Evolutionary conservation across 2,329 filamentous ascomycete genomes (phyloP).

Genomic region (Simplicillium aogashimaense): DNA sequence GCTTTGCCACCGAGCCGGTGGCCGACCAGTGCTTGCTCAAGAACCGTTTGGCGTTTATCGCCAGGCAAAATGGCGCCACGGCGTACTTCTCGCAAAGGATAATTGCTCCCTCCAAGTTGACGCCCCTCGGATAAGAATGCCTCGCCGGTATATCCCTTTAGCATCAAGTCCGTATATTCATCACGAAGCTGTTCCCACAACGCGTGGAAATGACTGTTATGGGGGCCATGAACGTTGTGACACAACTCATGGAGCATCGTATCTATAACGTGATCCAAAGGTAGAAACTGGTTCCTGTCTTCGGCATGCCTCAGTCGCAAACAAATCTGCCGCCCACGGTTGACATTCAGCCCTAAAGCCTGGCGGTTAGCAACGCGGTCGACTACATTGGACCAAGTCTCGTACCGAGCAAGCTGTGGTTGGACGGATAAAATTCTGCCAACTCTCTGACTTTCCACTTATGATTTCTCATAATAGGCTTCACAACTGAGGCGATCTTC

Average conservation of each 20-base stretch:
- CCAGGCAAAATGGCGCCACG: constrained; percentile 65
- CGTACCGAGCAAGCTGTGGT: constrained; percentile 61
- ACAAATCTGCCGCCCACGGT: constrained; percentile 68
- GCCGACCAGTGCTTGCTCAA: constrained; percentile 46
- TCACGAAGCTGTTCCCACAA: constrained; percentile 85
- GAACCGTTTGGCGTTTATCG: constrained; percentile 53
- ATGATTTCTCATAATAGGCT: constrained; percentile 86
- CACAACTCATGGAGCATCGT: constrained; percentile 91
- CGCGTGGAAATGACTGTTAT: constrained; percentile 72
- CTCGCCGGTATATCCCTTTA: constrained; percentile 85
- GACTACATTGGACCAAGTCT: background rate
- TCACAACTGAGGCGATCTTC: constrained; percentile 79
- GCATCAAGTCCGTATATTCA: constrained; percentile 65
- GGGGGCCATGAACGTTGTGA: constrained; percentile 79
- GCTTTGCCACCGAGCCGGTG: constrained; percentile 59
- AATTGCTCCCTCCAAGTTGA: constrained; percentile 55
- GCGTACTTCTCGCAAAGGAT: constrained; percentile 65
- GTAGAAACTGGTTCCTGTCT: constrained; percentile 68
- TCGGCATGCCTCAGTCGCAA: constrained; percentile 69
- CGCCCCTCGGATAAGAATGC: constrained; percentile 72
- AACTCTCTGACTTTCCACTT: constrained; percentile 71
- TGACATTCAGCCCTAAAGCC: constrained; percentile 59
- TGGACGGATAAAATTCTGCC: constrained; percentile 74
- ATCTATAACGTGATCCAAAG: constrained; percentile 71
- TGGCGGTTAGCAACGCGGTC: background rate